phyloP scores from a whole-genome alignment of 768 basidiomycete genomes.

The Mycena kentingensis region DNA sequence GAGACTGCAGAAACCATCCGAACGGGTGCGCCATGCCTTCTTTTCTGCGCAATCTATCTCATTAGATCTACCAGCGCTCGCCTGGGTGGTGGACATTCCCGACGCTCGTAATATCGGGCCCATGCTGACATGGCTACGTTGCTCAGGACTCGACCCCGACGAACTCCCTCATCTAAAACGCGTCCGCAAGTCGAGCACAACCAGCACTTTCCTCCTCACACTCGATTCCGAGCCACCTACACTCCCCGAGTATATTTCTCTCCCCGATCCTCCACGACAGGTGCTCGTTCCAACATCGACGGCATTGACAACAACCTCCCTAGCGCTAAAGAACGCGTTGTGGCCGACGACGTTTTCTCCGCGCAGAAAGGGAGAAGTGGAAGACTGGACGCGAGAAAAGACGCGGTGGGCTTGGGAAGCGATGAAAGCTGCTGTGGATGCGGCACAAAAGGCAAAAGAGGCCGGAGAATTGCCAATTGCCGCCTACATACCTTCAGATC shows the following conservation, averaged over 20 bases:
- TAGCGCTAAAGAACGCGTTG: constrained; percentile 64
- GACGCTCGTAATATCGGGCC: constrained; percentile 58
- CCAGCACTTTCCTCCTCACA: constrained; percentile 58
- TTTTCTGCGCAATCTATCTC: constrained; percentile 2
- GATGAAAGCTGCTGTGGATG: constrained; percentile 51
- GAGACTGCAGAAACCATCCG: constrained; percentile 56
- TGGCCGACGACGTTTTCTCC: constrained; percentile 88
- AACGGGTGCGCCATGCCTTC: constrained; percentile 44
- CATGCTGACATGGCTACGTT: constrained; percentile 74
- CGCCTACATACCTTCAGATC: constrained; percentile 57
- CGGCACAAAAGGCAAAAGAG: constrained; percentile 48
- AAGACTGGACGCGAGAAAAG: constrained; percentile 66
- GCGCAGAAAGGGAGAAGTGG: constrained; percentile 63
- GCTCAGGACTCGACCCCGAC: constrained; percentile 57
- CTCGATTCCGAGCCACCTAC: constrained; percentile 42
- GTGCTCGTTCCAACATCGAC: constrained; percentile 60
- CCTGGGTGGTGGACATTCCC: constrained; percentile 78
- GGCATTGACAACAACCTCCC: constrained; percentile 67
- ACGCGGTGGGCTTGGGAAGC: constrained; percentile 78
- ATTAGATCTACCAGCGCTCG: constrained; percentile 48
- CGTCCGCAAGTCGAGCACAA: constrained; percentile 55
- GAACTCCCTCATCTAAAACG: constrained; percentile 77
- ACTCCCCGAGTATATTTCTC: constrained; percentile 50
- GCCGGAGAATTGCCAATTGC: constrained; percentile 83
- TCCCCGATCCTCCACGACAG: constrained; percentile 52